Conservation (phyloP, 495 filamentous ascomycete genomes). For the Hypomontagnella monticulosa region DNA sequence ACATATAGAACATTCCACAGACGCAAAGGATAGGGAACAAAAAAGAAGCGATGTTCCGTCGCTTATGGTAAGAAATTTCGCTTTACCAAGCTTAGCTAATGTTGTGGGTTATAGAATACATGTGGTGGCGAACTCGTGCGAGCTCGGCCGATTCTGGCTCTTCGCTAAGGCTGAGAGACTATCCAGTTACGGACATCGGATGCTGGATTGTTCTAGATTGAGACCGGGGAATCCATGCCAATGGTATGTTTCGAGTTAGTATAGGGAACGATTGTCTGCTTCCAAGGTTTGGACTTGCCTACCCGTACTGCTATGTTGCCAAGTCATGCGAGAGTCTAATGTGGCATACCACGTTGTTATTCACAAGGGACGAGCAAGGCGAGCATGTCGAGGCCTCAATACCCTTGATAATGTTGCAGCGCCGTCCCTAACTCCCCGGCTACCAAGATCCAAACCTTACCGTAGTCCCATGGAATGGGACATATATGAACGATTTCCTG, state of each 20-base stretch:
- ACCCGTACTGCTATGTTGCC: background rate
- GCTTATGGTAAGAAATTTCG: background rate
- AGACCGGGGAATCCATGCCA: constrained; percentile 29
- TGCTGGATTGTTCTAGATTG: constrained; percentile 11
- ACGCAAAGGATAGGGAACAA: background rate
- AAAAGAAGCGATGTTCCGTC: background rate
- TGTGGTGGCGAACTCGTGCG: constrained; percentile 3
- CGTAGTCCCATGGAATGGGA: constrained; percentile 6
- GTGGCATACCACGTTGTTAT: constrained; percentile 4
- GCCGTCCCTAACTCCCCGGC: background rate
- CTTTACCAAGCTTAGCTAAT: background rate
- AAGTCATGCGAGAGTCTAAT: constrained; percentile 9
- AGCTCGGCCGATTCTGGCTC: background rate
- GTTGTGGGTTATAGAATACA: background rate
- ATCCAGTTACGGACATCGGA: constrained; percentile 5
- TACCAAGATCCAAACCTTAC: constrained; percentile 14
- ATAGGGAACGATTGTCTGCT: background rate
- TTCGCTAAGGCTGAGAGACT: background rate
- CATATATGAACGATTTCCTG: constrained; percentile 28
- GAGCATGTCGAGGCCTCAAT: constrained; percentile 4
- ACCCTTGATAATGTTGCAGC: constrained; percentile 13
- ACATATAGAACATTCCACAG: background rate
- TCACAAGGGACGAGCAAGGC: background rate
- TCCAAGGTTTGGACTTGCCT: constrained; percentile 3
- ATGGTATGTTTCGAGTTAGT: constrained; percentile 14